These are phyloP conservation scores for Chytriomyces hyalinus DNA, from an alignment of 192 early-diverging fungal genomes.

Conservation along the genomic window DNA sequence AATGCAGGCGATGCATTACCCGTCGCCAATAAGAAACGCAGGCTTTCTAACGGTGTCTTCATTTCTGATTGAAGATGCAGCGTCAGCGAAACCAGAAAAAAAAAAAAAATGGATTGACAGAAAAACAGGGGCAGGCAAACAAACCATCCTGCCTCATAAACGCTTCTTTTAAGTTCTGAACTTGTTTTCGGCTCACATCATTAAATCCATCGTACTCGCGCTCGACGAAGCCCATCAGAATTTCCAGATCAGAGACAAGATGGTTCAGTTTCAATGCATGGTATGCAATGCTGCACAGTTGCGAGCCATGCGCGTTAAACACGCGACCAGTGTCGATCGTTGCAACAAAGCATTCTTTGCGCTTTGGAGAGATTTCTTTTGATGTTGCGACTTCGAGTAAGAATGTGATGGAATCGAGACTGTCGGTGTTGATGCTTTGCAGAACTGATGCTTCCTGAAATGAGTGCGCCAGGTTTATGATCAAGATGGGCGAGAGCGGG, in stretches of 20 bases:
- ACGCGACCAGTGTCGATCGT: slow-evolving; percentile 5
- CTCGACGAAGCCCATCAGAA: neutral
- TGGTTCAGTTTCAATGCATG: neutral
- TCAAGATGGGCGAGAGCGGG: neutral
- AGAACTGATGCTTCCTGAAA: neutral
- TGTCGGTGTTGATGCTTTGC: neutral
- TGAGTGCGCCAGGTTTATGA: neutral
- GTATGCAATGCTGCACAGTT: slow-evolving; percentile 1
- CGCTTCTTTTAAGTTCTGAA: neutral
- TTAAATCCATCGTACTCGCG: slow-evolving; percentile 10
- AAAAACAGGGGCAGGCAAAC: neutral
- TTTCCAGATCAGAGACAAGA: neutral
- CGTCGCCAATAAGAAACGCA: slow-evolving; percentile 16
- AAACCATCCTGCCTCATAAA: slow-evolving; percentile 25
- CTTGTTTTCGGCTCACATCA: slow-evolving; percentile 1
- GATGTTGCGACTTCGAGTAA: neutral
- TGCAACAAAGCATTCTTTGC: neutral
- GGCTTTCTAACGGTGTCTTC: slow-evolving; percentile 18
- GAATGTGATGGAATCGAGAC: neutral
- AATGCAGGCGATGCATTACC: slow-evolving; percentile 16
- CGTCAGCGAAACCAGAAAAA: neutral
- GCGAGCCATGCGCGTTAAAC: neutral
- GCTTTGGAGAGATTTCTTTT: neutral
- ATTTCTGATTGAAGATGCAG: neutral
- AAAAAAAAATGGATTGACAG: neutral